phyloP scores from a whole-genome alignment of 2,329 filamentous ascomycete species.

The Penicillium crustosum region DNA sequence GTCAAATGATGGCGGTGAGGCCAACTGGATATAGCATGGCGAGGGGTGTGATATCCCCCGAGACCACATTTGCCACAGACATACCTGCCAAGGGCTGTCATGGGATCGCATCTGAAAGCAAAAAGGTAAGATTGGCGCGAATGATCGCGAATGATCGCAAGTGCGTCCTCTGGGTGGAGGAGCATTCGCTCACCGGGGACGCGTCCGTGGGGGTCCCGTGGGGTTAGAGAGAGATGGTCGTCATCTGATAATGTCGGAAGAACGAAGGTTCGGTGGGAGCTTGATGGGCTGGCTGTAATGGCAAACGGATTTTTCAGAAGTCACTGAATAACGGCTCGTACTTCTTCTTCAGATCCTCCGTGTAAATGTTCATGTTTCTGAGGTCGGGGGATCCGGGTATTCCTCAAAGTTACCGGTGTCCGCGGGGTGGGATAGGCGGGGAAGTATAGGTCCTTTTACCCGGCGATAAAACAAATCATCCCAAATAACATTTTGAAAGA shows the following conservation, averaged over 20 bases:
- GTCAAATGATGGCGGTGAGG: not conserved
- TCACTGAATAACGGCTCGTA: constrained; percentile 62
- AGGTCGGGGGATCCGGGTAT: constrained; percentile 59
- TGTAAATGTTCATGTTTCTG: constrained; percentile 55
- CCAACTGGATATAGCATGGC: not conserved
- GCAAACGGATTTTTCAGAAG: constrained; percentile 47
- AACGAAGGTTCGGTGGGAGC: not conserved
- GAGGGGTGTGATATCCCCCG: not conserved
- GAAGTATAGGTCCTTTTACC: constrained; percentile 62
- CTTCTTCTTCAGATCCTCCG: constrained; percentile 59
- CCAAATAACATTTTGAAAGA: constrained; percentile 63
- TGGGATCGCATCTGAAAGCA: constrained; percentile 2
- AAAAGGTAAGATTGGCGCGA: not conserved
- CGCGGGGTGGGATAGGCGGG: constrained; percentile 58
- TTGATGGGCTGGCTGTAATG: not conserved
- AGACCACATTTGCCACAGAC: not conserved
- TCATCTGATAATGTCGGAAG: not conserved
- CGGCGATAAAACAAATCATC: constrained; percentile 61
- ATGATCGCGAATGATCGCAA: not conserved
- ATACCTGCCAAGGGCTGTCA: constrained; percentile 1
- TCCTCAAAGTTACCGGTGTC: constrained; percentile 67
- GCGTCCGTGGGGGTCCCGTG: constrained; percentile 6
- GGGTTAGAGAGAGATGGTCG: not conserved
- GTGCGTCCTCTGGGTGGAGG: not conserved
- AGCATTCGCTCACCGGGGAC: constrained; percentile 4